Evolutionary conservation across 495 filamentous ascomycete species (phyloP), one percentile per base, ranked within the genome.

Genomic region (Penicillium crystallinum): DNA sequence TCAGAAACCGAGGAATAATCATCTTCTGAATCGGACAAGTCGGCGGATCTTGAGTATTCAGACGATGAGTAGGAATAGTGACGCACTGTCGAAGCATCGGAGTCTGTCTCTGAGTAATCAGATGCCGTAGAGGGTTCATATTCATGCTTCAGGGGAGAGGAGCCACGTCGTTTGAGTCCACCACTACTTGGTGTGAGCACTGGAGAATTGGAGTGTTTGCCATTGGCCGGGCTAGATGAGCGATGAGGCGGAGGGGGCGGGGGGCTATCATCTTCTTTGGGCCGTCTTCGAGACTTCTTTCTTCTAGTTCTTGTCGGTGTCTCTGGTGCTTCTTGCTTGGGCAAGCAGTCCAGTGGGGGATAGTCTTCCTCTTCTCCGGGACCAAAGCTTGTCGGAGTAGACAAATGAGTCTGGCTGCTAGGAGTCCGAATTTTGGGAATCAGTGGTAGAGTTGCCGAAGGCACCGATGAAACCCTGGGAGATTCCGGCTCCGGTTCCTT

Each of bases 141-240:
- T 72, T 99, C 91, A 60, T 97, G 93, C 69, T 99, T 99, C 51
- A 99, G 76, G 8, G 95, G 95, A 8, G 95, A 97, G 4, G 95
- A 97, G 22, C 84, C 87, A 6, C 89, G 81, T 25, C 92, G 78
- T 59, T 80, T 86, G 10, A 78, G 65, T 22, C 71, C 74, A 21
- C 56, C 53, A 63, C 61, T 39, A 56, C 62, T 57, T 49, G 67
- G 41, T 70, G 77, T 48, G 14, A 81, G 71, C 4, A 80, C 72
- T 30, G 80, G 81, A 30, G 71, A 67, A 34, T 77, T 78, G 39
- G 72, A 61, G 66, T 57, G 75, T 73, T 73, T 85, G 61, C 60
- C 57, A 51, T 65, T 72, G 39, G 74, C 66, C 49, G 73, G 65
- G 57, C 63, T 78, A 34, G 76, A 70, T 17, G 69, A 74, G 18